Percentiles rank a stretch among this genome's conserved stretches.
Evolutionary conservation across 306 rosid genomes (phyloP).

Genomic region (Quercus bicolor): DNA sequence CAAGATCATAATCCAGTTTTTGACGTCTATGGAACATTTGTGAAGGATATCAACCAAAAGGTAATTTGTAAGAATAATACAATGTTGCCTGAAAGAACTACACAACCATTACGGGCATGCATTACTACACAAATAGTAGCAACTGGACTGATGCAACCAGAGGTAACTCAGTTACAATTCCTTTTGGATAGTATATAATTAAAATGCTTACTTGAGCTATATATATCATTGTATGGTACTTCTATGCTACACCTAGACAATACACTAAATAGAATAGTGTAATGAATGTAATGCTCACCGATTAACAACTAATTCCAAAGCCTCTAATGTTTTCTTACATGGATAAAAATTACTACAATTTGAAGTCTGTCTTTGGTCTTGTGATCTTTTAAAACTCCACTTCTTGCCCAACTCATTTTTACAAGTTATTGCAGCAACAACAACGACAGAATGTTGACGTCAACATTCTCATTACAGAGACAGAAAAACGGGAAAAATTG

Average conservation of each 20-base stretch:
- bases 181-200: neutral
- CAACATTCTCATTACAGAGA: neutral
- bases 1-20: conserved; percentile 3
- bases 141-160: conserved; percentile 23
- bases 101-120: conserved; percentile 26
- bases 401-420: neutral
- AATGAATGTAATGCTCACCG: neutral
- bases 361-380: neutral
- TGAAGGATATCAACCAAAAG: conserved; percentile 18
- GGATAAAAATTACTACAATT: neutral
- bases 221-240: neutral
- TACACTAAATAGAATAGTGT: neutral
- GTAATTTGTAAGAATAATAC: conserved; percentile 10
- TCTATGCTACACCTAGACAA: neutral
- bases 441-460: neutral
- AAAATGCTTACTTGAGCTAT: neutral
- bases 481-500: conserved; percentile 11
- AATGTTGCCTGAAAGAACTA: neutral
- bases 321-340: neutral
- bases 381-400: no score
- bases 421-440: conserved; percentile 8
- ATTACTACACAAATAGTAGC: conserved; percentile 34
- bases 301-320: neutral
- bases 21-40: conserved; percentile 29
- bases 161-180: conserved; percentile 31